Percentiles rank a stretch among this genome's conserved stretches.
Conservation (phyloP, 495 filamentous ascomycete genomes). For the Aspergillus haitiensis region DNA sequence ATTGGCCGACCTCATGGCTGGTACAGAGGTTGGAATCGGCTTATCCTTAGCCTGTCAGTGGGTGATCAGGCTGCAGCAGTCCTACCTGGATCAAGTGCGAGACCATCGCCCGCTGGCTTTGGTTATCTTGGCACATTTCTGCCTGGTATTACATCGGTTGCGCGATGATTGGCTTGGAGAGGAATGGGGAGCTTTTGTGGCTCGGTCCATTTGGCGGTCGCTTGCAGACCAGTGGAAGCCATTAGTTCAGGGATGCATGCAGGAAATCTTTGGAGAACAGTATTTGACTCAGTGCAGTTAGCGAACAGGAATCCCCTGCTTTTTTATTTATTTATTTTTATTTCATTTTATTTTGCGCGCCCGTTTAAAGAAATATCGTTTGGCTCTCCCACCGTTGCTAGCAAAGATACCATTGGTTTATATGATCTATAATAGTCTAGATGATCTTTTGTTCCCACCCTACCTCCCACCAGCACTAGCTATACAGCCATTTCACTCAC, state of each 20-base stretch:
- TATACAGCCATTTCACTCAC: constrained; percentile 18
- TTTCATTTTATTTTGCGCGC: not conserved
- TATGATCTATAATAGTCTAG: constrained; percentile 5
- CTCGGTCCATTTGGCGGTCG: constrained; percentile 39
- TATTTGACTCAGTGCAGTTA: constrained; percentile 15
- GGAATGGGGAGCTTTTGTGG: constrained; percentile 43
- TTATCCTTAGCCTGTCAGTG: constrained; percentile 36
- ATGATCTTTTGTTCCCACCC: not conserved
- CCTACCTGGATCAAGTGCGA: constrained; percentile 53
- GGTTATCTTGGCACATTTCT: constrained; percentile 51
- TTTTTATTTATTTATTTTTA: not conserved
- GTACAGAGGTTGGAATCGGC: constrained; percentile 30
- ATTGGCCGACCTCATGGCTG: constrained; percentile 35
- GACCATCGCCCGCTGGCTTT: constrained; percentile 56
- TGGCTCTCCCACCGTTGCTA: too few species aligned
- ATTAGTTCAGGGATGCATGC: constrained; percentile 38
- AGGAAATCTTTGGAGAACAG: constrained; percentile 33
- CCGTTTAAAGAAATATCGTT: not conserved
- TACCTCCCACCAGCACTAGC: not conserved
- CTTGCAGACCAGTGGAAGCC: constrained; percentile 43
- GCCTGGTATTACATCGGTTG: constrained; percentile 42
- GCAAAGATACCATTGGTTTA: too few species aligned
- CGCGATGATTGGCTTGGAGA: constrained; percentile 49
- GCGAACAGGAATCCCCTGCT: not conserved
- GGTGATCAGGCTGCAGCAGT: constrained; percentile 50